A percentile compares a stretch with the other conserved stretches of the same genome.
These are phyloP conservation scores for Apostasia shenzhenica DNA, from an alignment of 106 monocot genomes.

Conservation along the genomic window DNA sequence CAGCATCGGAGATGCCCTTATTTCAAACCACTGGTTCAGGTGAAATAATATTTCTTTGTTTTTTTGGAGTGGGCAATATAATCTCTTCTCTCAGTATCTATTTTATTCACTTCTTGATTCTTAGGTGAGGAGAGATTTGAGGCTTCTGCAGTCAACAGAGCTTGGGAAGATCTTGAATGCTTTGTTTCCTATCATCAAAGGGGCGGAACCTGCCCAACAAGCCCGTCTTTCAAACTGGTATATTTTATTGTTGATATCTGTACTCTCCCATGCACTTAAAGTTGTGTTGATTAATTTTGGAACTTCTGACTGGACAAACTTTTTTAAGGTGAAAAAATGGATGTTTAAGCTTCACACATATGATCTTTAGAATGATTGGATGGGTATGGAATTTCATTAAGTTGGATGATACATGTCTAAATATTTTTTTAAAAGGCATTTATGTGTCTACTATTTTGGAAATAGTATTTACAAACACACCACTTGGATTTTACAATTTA, in stretches of 20 bases:
- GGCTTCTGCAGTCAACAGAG: conserved; percentile 36
- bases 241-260: not conserved
- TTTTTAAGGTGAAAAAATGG: not conserved
- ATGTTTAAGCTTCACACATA: not conserved
- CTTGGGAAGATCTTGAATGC: conserved; percentile 40
- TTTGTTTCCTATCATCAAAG: conserved; percentile 42
- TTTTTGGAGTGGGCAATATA: not conserved
- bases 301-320: not conserved
- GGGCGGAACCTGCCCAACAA: conserved; percentile 29
- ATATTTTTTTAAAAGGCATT: not conserved
- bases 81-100: not conserved
- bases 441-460: not conserved
- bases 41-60: not conserved
- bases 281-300: not conserved
- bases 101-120: conserved; percentile 3
- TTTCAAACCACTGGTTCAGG: conserved; percentile 52
- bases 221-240: conserved; percentile 26
- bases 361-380: not conserved
- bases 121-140: conserved; percentile 70
- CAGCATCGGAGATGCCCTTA: conserved; percentile 47
- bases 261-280: not conserved
- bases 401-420: no score
- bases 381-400: no score
- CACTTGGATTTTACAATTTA: no score
- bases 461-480: not conserved